Evolutionary conservation across 352 stramenopile genomes (phyloP).

Genomic region (Pythium phragmitis): DNA sequence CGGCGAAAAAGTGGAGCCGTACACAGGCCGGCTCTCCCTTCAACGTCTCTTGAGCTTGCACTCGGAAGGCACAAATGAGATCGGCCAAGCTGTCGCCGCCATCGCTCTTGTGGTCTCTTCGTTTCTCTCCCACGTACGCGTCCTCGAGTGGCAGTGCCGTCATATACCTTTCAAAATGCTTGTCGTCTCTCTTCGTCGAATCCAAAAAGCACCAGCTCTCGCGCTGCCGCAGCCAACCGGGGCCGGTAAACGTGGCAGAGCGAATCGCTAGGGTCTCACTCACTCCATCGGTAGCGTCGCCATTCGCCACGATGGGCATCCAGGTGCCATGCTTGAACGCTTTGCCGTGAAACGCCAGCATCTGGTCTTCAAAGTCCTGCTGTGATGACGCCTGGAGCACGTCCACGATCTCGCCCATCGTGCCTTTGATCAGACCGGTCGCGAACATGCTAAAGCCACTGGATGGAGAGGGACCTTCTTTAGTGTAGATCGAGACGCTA

Average conservation of each 20-base stretch:
- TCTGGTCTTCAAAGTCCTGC: constrained; percentile 9
- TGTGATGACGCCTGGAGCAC: constrained; percentile 8
- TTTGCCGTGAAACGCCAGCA: constrained; percentile 19
- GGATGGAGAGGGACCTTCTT: not conserved
- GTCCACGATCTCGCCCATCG: constrained; percentile 7
- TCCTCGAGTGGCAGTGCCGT: constrained; percentile 16
- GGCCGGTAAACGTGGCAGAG: not conserved
- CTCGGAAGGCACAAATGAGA: constrained; percentile 3
- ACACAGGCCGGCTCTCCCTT: not conserved
- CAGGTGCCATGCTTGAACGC: constrained; percentile 20
- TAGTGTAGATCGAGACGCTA: constrained; percentile 18
- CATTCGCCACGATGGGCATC: no score
- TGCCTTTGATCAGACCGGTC: constrained; percentile 10
- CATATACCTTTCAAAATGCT: constrained; percentile 21
- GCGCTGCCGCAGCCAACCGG: constrained; percentile 1
- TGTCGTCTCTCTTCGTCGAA: not conserved
- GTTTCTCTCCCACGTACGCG: not conserved
- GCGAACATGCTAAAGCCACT: constrained; percentile 9
- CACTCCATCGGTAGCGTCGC: no score
- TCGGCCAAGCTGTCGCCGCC: not conserved
- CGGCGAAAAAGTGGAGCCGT: constrained; percentile 26
- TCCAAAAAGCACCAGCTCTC: constrained; percentile 28
- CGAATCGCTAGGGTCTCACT: constrained; percentile 7
- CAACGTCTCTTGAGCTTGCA: not conserved
- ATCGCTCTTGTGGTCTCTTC: not conserved